These are phyloP conservation scores for Xerocomellus amylosporus DNA, from an alignment of 768 basidiomycete genomes.

Conservation along the genomic window DNA sequence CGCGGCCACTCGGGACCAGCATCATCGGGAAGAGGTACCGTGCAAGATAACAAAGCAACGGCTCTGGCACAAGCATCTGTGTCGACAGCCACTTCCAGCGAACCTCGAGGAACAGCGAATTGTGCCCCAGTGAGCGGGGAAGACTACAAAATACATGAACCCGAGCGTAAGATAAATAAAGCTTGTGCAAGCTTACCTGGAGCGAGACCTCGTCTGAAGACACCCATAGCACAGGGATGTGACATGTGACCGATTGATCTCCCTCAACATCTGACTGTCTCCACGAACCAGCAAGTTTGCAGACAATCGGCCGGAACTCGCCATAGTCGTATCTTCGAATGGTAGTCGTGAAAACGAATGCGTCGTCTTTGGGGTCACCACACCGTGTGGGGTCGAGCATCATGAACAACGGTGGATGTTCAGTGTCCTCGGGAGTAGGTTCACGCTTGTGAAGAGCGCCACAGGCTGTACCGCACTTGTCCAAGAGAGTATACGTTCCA, in stretches of 20 bases:
- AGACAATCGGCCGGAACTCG: slow-evolving; percentile 74
- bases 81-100: slow-evolving; percentile 49
- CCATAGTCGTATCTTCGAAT: slow-evolving; percentile 78
- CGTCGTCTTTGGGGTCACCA: slow-evolving; percentile 72
- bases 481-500: slow-evolving; percentile 74
- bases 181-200: slow-evolving; percentile 41
- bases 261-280: slow-evolving; percentile 58
- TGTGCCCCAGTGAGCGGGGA: slow-evolving; percentile 51
- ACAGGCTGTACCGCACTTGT: slow-evolving; percentile 88
- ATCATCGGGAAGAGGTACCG: slow-evolving; percentile 65
- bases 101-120: slow-evolving; percentile 61
- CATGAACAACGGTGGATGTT: slow-evolving; percentile 63
- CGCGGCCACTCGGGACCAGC: slow-evolving; percentile 79
- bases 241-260: slow-evolving; percentile 50
- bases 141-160: slow-evolving; percentile 40
- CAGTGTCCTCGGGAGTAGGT: slow-evolving; percentile 38
- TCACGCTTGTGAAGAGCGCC: slow-evolving; percentile 73
- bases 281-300: slow-evolving; percentile 74
- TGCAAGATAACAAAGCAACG: slow-evolving; percentile 74
- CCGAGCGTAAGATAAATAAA: not conserved
- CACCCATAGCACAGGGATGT: slow-evolving; percentile 68
- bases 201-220: slow-evolving; percentile 46
- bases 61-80: slow-evolving; percentile 70
- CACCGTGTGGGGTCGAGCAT: slow-evolving; percentile 84
- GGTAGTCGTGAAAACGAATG: slow-evolving; percentile 80